Conservation (phyloP, 2,329 filamentous ascomycete genomes). For the Botryosphaeria dothidea region DNA sequence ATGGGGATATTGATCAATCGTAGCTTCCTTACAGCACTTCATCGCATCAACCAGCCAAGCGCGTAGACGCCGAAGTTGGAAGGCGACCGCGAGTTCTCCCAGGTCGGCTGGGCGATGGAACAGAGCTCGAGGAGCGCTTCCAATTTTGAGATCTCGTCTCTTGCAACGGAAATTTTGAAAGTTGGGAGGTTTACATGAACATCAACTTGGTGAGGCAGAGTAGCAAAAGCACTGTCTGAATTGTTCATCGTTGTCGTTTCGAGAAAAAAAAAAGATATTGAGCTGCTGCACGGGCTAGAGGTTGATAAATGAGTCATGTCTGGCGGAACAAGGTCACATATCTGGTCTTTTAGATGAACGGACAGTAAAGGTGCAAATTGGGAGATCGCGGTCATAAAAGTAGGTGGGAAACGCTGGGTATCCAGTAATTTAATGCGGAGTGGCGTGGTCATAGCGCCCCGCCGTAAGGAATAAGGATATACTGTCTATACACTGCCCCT, state of each 20-base stretch:
- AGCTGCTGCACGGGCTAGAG: too few relatives aligned
- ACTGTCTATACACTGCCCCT: background rate
- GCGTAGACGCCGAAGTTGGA: conserved; percentile 30
- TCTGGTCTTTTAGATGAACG: too few relatives aligned
- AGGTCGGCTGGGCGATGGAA: conserved; percentile 32
- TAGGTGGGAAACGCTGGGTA: background rate
- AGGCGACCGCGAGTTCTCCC: conserved; percentile 29
- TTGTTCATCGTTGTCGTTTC: too few relatives aligned
- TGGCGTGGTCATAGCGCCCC: too few relatives aligned
- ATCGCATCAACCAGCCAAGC: conserved; percentile 32
- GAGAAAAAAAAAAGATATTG: too few relatives aligned
- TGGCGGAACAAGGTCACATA: too few relatives aligned
- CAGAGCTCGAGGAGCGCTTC: conserved; percentile 36
- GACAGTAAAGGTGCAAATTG: too few relatives aligned
- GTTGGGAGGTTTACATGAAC: too few relatives aligned
- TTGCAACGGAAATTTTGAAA: conserved; percentile 34
- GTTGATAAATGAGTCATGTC: too few relatives aligned
- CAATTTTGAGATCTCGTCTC: conserved; percentile 34
- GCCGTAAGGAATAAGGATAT: background rate
- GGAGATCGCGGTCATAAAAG: background rate
- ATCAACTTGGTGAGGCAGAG: too few relatives aligned
- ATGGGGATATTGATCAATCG: conserved; percentile 32
- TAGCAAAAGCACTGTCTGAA: too few relatives aligned
- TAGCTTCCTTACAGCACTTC: conserved; percentile 34
- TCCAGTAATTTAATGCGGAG: background rate